Conservation (phyloP, 2,329 filamentous ascomycete genomes). For the Huntiella bhutanensis region DNA sequence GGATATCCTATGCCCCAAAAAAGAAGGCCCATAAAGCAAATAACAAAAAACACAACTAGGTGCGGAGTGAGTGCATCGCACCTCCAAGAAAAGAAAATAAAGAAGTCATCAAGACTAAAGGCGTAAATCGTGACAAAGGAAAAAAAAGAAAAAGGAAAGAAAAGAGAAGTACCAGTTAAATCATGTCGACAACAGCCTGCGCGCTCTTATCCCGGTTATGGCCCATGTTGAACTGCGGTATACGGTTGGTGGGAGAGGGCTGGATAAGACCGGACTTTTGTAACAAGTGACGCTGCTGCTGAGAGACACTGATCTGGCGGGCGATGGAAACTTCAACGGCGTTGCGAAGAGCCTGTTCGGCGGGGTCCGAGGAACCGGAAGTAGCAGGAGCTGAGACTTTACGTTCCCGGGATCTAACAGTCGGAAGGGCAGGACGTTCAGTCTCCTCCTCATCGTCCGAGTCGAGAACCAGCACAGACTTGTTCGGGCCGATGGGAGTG, state of each 20-base stretch:
- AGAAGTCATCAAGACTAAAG: constrained; percentile 1
- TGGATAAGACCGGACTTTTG: constrained; percentile 11
- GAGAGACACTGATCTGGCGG: constrained; percentile 46
- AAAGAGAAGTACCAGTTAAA: not conserved
- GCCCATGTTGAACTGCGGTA: constrained; percentile 15
- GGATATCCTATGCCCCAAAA: no score
- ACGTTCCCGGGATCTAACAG: not conserved
- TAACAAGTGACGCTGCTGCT: constrained; percentile 40
- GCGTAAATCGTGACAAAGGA: not conserved
- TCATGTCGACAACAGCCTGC: constrained; percentile 17
- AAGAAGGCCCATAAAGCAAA: no score
- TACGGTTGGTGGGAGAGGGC: constrained; percentile 7
- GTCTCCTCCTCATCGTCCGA: constrained; percentile 21
- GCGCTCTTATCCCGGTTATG: constrained; percentile 20
- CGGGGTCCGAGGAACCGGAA: constrained; percentile 21
- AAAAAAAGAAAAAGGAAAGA: not conserved
- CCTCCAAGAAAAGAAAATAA: not conserved
- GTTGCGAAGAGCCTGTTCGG: constrained; percentile 26
- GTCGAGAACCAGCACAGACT: constrained; percentile 22
- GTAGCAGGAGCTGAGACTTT: constrained; percentile 13
- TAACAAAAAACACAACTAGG: no score
- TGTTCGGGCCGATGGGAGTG: constrained; percentile 16
- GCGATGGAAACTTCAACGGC: constrained; percentile 49
- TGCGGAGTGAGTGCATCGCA: no score
- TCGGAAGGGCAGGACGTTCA: not conserved